phyloP scores from a whole-genome alignment of 495 filamentous ascomycete species.

The Penicillium soppii region DNA sequence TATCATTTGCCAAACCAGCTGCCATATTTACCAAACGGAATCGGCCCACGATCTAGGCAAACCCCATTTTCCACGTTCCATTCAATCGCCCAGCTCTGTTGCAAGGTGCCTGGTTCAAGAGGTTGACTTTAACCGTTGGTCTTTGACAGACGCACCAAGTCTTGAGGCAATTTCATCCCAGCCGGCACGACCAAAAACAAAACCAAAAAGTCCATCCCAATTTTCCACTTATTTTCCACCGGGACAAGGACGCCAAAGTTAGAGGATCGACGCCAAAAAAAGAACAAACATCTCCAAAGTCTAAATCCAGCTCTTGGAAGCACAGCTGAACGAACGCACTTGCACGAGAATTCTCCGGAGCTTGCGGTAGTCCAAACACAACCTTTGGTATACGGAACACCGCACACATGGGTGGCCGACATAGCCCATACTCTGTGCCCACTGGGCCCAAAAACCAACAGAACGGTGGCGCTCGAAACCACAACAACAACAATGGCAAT shows the following conservation, averaged over 20 bases:
- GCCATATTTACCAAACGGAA: not conserved
- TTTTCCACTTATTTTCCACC: not conserved
- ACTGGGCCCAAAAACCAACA: not conserved
- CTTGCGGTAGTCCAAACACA: not conserved
- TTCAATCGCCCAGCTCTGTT: not conserved
- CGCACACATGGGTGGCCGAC: not conserved
- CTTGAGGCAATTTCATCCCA: slow-evolving; percentile 3
- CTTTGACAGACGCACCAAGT: not conserved
- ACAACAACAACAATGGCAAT: not conserved
- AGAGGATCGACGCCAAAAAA: not conserved
- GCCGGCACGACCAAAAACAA: not conserved
- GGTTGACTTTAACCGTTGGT: not conserved
- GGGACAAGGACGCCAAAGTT: not conserved
- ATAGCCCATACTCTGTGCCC: not conserved
- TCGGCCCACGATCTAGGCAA: no score
- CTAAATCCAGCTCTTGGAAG: slow-evolving; percentile 4
- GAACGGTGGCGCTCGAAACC: not conserved
- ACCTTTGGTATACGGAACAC: not conserved
- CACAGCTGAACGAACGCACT: not conserved
- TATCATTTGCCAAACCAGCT: not conserved
- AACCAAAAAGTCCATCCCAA: not conserved
- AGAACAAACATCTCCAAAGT: not conserved
- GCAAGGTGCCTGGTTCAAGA: not conserved
- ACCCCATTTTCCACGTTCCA: not conserved
- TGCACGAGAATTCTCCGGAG: not conserved